Percentiles rank a stretch among this genome's conserved stretches.
Conservation (phyloP, 2,329 filamentous ascomycete genomes). For the Colletotrichum graminicola region DNA sequence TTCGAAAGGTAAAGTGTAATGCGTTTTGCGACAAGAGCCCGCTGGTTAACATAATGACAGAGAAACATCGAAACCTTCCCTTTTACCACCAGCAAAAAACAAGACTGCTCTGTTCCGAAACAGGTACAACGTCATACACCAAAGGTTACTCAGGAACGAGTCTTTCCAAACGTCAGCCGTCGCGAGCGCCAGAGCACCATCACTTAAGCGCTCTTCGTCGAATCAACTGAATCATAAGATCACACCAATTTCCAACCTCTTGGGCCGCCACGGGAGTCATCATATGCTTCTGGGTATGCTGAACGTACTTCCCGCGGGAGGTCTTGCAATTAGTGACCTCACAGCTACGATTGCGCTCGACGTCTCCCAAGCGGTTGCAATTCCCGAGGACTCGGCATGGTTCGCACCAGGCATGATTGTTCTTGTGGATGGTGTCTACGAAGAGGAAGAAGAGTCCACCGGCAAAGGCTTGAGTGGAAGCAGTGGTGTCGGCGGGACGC, state of each 20-base stretch:
- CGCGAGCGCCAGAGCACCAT: slow-evolving; percentile 67
- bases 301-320: slow-evolving; percentile 82
- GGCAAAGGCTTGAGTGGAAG: slow-evolving; percentile 80
- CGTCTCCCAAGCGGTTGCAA: slow-evolving; percentile 80
- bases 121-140: slow-evolving; percentile 91
- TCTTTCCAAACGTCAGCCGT: slow-evolving; percentile 89
- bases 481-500: slow-evolving; percentile 87
- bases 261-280: slow-evolving; percentile 83
- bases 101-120: slow-evolving; percentile 91
- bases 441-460: slow-evolving; percentile 84
- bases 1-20: slow-evolving; percentile 76
- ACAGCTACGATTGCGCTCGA: slow-evolving; percentile 91
- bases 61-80: slow-evolving; percentile 72
- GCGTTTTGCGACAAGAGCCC: neutral
- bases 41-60: slow-evolving; percentile 53
- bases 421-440: slow-evolving; percentile 94
- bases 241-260: slow-evolving; percentile 82
- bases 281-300: slow-evolving; percentile 91
- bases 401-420: slow-evolving; percentile 97
- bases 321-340: slow-evolving; percentile 84
- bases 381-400: slow-evolving; percentile 90
- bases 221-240: slow-evolving; percentile 83
- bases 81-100: slow-evolving; percentile 82
- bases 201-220: slow-evolving; percentile 70
- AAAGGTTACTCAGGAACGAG: slow-evolving; percentile 91